Evolutionary conservation across 2,329 filamentous ascomycete species (phyloP).

Genomic region (Colletotrichum echinochloae): DNA sequence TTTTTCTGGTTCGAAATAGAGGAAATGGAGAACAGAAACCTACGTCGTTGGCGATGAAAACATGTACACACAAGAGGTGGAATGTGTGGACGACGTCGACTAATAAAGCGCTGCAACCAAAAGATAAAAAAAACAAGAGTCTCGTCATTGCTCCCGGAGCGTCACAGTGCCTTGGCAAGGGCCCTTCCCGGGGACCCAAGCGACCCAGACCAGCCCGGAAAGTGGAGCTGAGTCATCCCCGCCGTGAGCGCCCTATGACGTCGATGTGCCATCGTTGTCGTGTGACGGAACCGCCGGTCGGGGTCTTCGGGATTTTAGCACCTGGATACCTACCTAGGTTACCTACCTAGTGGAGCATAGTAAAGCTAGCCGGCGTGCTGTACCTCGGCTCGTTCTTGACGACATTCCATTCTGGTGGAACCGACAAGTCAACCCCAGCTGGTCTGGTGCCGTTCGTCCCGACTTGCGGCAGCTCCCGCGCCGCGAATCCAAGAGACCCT

Average conservation of each 20-base stretch:
- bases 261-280: slow-evolving; percentile 20
- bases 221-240: slow-evolving; percentile 23
- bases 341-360: no score
- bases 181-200: background rate
- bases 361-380: background rate
- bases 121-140: background rate
- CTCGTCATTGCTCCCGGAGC: slow-evolving; percentile 18
- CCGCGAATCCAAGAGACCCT: slow-evolving; percentile 10
- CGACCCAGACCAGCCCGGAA: background rate
- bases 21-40: background rate
- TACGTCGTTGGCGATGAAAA: background rate
- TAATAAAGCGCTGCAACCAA: slow-evolving; percentile 12
- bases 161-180: slow-evolving; percentile 31
- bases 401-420: background rate
- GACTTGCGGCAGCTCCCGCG: slow-evolving; percentile 28
- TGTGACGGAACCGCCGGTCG: slow-evolving; percentile 30
- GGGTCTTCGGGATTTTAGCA: slow-evolving; percentile 13
- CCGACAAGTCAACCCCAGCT: background rate
- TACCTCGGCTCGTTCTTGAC: background rate
- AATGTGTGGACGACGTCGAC: background rate
- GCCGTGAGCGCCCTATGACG: slow-evolving; percentile 32
- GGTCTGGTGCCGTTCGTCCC: slow-evolving; percentile 31
- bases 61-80: background rate
- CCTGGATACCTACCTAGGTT: no score
- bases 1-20: no score